Evolutionary conservation across 768 basidiomycete genomes (phyloP).

Genomic region (Sarcodon sp.): DNA sequence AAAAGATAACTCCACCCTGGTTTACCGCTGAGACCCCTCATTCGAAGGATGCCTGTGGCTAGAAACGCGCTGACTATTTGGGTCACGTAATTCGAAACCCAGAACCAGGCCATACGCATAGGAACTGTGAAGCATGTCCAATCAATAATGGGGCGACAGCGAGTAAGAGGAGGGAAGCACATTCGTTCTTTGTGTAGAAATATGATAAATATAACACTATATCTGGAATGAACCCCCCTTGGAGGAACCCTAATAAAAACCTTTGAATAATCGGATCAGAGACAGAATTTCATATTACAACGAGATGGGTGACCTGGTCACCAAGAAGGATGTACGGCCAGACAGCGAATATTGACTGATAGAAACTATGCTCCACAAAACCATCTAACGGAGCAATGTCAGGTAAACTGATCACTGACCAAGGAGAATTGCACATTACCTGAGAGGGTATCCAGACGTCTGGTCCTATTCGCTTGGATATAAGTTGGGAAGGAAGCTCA

Average conservation of each 20-base stretch:
- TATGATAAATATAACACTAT: conserved; percentile 54
- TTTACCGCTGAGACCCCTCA: conserved; percentile 37
- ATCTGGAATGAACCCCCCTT: conserved; percentile 57
- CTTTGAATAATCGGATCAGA: too few relatives aligned
- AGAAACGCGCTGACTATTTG: conserved; percentile 49
- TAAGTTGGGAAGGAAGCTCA: conserved; percentile 58
- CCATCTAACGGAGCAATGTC: conserved; percentile 25
- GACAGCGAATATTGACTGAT: conserved; percentile 45
- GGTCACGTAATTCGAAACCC: conserved; percentile 45
- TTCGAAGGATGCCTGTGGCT: conserved; percentile 45
- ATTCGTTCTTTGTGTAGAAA: conserved; percentile 45
- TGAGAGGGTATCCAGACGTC: conserved; percentile 56
- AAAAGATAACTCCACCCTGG: conserved; percentile 51
- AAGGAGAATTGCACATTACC: conserved; percentile 14
- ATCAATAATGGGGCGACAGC: background rate
- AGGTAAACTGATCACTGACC: background rate
- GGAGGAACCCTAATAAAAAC: conserved; percentile 37
- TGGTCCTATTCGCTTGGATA: conserved; percentile 56
- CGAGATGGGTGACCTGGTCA: conserved; percentile 24
- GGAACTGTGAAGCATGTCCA: conserved; percentile 25
- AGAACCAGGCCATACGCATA: conserved; percentile 56
- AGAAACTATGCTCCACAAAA: conserved; percentile 43
- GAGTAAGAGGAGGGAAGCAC: conserved; percentile 12
- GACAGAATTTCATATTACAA: background rate
- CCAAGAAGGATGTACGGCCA: conserved; percentile 40